Conservation (phyloP, 2,329 filamentous ascomycete species). For the Penicillium sp. region DNA sequence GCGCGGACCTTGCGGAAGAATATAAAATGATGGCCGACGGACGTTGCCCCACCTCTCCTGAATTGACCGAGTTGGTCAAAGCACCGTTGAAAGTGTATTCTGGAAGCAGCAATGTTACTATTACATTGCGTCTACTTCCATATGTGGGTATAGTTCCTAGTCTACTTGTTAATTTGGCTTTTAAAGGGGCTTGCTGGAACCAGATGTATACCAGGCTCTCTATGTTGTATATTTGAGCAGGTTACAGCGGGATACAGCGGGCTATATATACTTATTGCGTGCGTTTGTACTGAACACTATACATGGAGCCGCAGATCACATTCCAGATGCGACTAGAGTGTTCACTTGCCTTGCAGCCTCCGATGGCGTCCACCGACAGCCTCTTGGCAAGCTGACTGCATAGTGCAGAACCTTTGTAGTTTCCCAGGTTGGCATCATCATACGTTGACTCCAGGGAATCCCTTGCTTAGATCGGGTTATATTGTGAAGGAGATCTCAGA, state of each 20-base stretch:
- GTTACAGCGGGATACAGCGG: not conserved
- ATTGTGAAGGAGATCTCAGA: not conserved
- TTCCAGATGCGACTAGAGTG: conserved; percentile 4
- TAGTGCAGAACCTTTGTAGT: conserved; percentile 15
- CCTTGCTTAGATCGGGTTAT: not conserved
- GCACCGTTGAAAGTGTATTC: conserved; percentile 16
- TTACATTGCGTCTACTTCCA: not conserved
- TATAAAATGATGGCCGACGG: conserved; percentile 10
- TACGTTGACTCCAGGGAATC: conserved; percentile 4
- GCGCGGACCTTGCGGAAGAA: conserved; percentile 22
- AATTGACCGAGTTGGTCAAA: conserved; percentile 26
- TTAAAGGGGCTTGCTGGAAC: not conserved
- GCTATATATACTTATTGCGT: conserved; percentile 1
- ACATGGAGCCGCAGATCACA: conserved; percentile 8
- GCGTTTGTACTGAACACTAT: not conserved
- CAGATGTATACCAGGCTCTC: not conserved
- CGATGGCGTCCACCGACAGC: not conserved
- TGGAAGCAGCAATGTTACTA: conserved; percentile 8
- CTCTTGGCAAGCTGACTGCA: conserved; percentile 21
- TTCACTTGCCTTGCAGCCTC: conserved; percentile 6
- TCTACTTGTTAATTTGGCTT: not conserved
- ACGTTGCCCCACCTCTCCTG: conserved; percentile 25
- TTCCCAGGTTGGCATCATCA: conserved; percentile 7
- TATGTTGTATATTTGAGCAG: not conserved
- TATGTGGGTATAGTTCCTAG: not conserved